Evolutionary conservation across 1,284 basidiomycete genomes (phyloP).

Genomic region (Quambalaria eucalypti): DNA sequence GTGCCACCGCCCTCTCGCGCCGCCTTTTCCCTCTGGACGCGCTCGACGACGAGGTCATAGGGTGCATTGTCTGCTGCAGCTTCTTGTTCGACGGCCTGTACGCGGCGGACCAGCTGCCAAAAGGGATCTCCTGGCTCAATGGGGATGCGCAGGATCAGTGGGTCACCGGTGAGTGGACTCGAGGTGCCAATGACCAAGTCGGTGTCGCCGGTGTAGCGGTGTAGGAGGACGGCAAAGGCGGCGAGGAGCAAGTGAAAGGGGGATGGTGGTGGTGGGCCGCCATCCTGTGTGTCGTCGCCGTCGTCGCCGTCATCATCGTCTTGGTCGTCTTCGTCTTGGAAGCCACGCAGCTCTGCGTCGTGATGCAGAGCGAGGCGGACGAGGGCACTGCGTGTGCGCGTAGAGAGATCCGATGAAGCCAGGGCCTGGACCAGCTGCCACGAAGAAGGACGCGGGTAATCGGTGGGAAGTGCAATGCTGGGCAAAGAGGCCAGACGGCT

Average conservation of each 20-base stretch:
- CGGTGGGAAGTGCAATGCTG: constrained; percentile 84
- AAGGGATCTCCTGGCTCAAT: constrained; percentile 82
- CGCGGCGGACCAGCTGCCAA: constrained; percentile 77
- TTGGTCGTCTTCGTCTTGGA: constrained; percentile 54
- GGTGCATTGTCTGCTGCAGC: constrained; percentile 75
- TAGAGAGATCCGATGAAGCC: constrained; percentile 26
- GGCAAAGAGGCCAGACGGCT: constrained; percentile 58
- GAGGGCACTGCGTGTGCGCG: constrained; percentile 26
- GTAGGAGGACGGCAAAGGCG: constrained; percentile 79
- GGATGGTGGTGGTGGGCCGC: constrained; percentile 53
- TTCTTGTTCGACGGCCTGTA: constrained; percentile 73
- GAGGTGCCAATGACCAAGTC: constrained; percentile 89
- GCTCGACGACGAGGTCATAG: constrained; percentile 67
- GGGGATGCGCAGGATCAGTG: constrained; percentile 73
- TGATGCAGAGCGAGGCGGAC: constrained; percentile 58
- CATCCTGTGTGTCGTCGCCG: constrained; percentile 5
- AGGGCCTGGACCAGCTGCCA: constrained; percentile 40
- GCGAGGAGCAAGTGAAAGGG: constrained; percentile 85
- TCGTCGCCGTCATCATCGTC: constrained; percentile 14
- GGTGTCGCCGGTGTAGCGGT: constrained; percentile 91
- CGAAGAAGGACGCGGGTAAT: constrained; percentile 74
- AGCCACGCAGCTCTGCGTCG: constrained; percentile 62
- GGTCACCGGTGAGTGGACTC: constrained; percentile 60
- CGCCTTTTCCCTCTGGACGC: constrained; percentile 29
- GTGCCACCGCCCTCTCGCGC: constrained; percentile 21